A percentile compares a stretch with the other conserved stretches of the same genome.
These are phyloP conservation scores for Solanum arcanum DNA, from an alignment of 257 asterid species.

Conservation along the genomic window DNA sequence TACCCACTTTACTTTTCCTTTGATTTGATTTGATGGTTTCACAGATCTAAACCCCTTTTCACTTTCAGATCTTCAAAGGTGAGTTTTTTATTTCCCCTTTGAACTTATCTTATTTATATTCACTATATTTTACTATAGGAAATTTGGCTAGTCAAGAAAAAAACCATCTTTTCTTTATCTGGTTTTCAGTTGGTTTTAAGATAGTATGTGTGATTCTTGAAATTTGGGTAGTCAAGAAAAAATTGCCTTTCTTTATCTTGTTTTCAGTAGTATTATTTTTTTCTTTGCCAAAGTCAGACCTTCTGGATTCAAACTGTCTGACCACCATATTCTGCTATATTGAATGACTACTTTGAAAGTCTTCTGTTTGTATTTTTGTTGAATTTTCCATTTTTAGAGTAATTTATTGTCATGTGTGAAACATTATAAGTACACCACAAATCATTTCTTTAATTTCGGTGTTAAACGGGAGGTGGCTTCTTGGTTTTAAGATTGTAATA, in stretches of 20 bases:
- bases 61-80: slow-evolving; percentile 62
- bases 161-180: neutral
- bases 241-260: neutral
- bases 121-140: neutral
- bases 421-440: neutral
- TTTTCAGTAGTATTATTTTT: neutral
- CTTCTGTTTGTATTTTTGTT: slow-evolving; percentile 18
- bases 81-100: neutral
- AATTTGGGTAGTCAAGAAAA: neutral
- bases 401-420: slow-evolving; percentile 15
- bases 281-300: slow-evolving; percentile 21
- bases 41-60: slow-evolving; percentile 44
- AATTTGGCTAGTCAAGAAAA: neutral
- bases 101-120: neutral
- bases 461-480: neutral
- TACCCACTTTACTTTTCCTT: neutral
- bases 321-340: slow-evolving; percentile 9
- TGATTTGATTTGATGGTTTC: slow-evolving; percentile 50
- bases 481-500: neutral
- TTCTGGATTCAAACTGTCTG: slow-evolving; percentile 47
- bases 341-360: slow-evolving; percentile 17
- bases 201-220: neutral
- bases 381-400: slow-evolving; percentile 21
- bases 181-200: neutral
- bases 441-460: neutral